Conservation (phyloP, 208 protist species). For the Crithidia thermophila region DNA sequence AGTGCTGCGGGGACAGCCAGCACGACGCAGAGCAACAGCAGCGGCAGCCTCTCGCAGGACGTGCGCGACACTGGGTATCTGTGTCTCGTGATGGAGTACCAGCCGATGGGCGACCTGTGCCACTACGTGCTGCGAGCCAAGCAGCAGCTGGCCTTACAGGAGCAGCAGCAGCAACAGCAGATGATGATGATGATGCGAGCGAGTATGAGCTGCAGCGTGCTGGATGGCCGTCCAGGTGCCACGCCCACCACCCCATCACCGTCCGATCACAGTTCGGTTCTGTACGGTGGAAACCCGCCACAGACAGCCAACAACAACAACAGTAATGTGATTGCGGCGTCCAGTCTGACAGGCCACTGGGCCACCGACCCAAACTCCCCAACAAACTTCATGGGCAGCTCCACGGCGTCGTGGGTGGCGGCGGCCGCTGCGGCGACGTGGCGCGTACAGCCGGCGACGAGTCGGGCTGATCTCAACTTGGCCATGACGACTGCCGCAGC, state of each 20-base stretch:
- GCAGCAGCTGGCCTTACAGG: constrained; percentile 21
- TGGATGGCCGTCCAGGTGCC: not conserved
- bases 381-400: not conserved
- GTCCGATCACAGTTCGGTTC: constrained; percentile 2
- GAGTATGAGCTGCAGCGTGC: not conserved
- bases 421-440: constrained; percentile 22
- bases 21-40: constrained; percentile 28
- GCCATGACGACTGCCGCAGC: not conserved
- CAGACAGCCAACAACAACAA: not conserved
- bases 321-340: not conserved
- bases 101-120: constrained; percentile 80
- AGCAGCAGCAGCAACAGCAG: constrained; percentile 12
- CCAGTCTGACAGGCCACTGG: not conserved
- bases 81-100: constrained; percentile 85
- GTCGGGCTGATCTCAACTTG: not conserved
- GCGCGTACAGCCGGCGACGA: constrained; percentile 11
- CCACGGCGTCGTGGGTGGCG: constrained; percentile 6
- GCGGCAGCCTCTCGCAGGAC: constrained; percentile 9
- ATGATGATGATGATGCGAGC: not conserved
- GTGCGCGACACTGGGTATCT: constrained; percentile 56
- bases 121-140: constrained; percentile 60
- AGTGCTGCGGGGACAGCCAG: constrained; percentile 8
- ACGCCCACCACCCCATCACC: constrained; percentile 4
- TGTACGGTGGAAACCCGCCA: not conserved
- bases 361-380: constrained; percentile 9